Evolutionary conservation across 2,329 filamentous ascomycete genomes (phyloP), one percentile per base, ranked within the genome.

Genomic region (Xylariomycetidae sp.): DNA sequence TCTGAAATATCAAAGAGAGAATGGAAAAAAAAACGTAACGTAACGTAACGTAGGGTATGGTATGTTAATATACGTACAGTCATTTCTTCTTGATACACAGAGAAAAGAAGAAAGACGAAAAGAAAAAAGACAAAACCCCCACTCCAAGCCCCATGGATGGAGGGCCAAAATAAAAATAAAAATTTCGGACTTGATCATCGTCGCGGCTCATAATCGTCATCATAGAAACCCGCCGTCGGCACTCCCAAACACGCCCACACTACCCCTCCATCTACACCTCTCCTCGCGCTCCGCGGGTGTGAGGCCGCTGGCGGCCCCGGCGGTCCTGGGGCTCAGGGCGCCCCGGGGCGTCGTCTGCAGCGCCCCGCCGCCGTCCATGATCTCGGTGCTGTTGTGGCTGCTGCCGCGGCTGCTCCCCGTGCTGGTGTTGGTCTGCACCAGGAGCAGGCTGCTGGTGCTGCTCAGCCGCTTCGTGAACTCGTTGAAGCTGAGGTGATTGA

Each of bases 391-490:
- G 8, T 8, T 23, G 20, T n/a, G 20, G 48, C 58, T 64, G 53
- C 68, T 71, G 35, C 62, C 59, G 33, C 65, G 58, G 51, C 65
- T 71, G 58, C 69, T 74, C 41, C 58, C 57, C 38, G 57, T 58
- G 40, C 65, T 68, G 38, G 64, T 62, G 51, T 77, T 77, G 40
- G 72, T 72, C 59, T 79, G 73, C 35, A 77, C 65, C 28, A 80
- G 62, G 33, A 81, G 61, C 50, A 78, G 58, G 53, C 70, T 78
- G 51, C 72, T 78, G 32, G 74, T 78, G 52, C 71, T 78, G 46
- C 74, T 80, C 34, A 81, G 54, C 41, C 74, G 64, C 52, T 74
- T 76, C 29, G 74, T 72, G 42, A 79, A 76, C 34, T 82, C 77
- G 45, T 67, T 72, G 44, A 81, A 77, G 59, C 72, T 78, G 35